Percentiles rank a stretch among this genome's conserved stretches.
phyloP scores from a whole-genome alignment of 1,139 yeast genomes.

The Protomyces pachydermus region DNA sequence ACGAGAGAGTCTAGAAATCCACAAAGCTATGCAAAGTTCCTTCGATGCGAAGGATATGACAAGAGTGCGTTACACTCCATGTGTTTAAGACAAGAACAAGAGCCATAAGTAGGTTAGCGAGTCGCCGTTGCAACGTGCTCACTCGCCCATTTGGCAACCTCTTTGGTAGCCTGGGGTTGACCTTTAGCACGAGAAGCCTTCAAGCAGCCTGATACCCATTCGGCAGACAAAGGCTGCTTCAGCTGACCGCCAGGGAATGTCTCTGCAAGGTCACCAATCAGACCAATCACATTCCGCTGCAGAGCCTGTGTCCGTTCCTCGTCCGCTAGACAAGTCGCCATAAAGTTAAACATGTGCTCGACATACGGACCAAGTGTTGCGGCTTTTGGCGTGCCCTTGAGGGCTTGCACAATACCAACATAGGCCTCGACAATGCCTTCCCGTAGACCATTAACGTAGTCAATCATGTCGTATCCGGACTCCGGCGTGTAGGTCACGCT shows the following conservation, averaged over 20 bases:
- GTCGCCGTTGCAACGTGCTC: conserved; percentile 28
- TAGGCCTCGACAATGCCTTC: conserved; percentile 91
- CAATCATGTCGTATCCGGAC: conserved; percentile 66
- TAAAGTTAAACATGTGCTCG: conserved; percentile 63
- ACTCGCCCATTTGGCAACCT: conserved; percentile 32
- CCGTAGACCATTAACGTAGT: conserved; percentile 64
- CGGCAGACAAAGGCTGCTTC: conserved; percentile 27
- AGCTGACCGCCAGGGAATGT: conserved; percentile 30
- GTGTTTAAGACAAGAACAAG: not conserved
- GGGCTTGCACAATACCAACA: conserved; percentile 89
- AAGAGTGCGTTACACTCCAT: not conserved
- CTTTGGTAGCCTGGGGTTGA: conserved; percentile 28
- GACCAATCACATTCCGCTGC: conserved; percentile 28
- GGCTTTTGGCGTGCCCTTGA: conserved; percentile 53
- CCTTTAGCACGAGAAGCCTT: conserved; percentile 30
- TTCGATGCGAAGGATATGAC: not conserved
- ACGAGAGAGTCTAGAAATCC: not conserved
- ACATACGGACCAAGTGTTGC: conserved; percentile 60
- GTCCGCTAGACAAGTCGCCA: conserved; percentile 58
- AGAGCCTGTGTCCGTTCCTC: conserved; percentile 32
- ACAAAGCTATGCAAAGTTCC: not conserved
- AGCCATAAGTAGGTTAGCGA: not conserved
- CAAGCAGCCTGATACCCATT: conserved; percentile 29
- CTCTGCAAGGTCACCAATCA: conserved; percentile 31
- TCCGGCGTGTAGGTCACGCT: conserved; percentile 49